Percentiles rank a stretch among this genome's conserved stretches.
Conservation (phyloP, 768 basidiomycete genomes). For the Inosperma sp. region DNA sequence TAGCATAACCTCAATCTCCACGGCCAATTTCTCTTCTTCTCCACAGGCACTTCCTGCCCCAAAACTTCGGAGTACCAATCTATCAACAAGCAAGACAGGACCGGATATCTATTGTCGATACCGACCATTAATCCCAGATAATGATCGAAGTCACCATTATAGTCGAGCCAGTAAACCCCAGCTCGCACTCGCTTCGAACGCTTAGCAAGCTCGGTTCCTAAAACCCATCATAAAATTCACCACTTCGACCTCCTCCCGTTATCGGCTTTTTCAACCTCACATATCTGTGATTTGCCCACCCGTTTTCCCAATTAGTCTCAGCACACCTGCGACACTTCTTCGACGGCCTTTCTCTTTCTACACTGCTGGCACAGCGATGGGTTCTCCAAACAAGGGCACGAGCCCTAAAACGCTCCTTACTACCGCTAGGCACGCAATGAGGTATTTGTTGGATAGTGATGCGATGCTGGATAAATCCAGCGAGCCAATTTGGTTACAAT, state of each 20-base stretch:
- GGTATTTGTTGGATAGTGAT: no score
- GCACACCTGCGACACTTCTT: conserved; percentile 67
- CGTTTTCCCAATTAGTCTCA: conserved; percentile 81
- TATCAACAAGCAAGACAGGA: conserved; percentile 10
- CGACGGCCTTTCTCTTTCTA: conserved; percentile 56
- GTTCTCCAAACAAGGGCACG: conserved; percentile 27
- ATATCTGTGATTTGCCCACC: conserved; percentile 64
- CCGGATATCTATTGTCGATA: no score
- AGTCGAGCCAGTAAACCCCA: no score
- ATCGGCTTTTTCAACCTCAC: no score
- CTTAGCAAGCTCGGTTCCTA: no score
- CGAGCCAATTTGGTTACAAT: conserved; percentile 87
- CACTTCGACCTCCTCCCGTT: no score
- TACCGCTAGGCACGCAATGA: no score
- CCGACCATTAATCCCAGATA: no score
- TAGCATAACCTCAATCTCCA: conserved; percentile 36
- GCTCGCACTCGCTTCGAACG: no score
- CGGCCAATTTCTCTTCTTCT: conserved; percentile 28
- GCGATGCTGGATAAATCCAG: conserved; percentile 74
- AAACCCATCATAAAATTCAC: no score
- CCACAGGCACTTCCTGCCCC: conserved; percentile 18
- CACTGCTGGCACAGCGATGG: no score
- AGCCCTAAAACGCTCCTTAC: conserved; percentile 47
- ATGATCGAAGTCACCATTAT: no score
- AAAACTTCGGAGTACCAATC: conserved; percentile 5